Evolutionary conservation across 1,139 yeast species (phyloP), one percentile per base, ranked within the genome.

Genomic region (Meyerozyma smithsonii): DNA sequence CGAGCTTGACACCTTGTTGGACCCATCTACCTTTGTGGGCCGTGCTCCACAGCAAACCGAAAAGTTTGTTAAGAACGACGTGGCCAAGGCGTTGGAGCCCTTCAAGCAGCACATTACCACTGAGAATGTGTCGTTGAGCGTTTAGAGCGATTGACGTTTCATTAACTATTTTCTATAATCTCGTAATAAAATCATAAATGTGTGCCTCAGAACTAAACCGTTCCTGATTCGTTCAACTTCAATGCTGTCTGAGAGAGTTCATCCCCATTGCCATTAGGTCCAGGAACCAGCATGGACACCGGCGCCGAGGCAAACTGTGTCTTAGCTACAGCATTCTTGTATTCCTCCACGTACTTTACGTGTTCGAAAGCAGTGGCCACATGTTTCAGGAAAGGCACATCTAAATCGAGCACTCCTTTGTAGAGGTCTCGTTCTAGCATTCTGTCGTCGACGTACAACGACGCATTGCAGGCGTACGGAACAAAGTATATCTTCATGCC

Each of bases 11-110:
- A 50, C 64, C 17, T 76, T 92, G 55, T 77, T 92, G 57, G 90
- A 92, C 55, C 97, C 99, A 47, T 71, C 84, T 19, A 92, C 99
- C 26, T 92, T 92, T 62, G 95, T 90, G 38, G 99, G 99, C 53
- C 86, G 99, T 66, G 98, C 99, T 44, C 97, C 98, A 36, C 85
- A 90, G 67, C 99, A 92, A 71, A 88, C 96, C 43, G 96, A 86
- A 62, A 90, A 90, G 69, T 92, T 92, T 59, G 83, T 92, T 52
- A 77, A 79, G 46, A 78, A 77, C 44, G 95, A 90, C 47, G 97
- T 94, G 44, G 84, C 82, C 42, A 69, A 81, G 52, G 97, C 97
- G 34, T 74, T 92, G 52, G 74, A 72, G 49, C 89, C 90, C 37
- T 84, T 75, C 66, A 64, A 76, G 56, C 60, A 77, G 36, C 62